Evolutionary conservation across 2,329 filamentous ascomycete genomes (phyloP).

Genomic region (Hypoxylon sp.): DNA sequence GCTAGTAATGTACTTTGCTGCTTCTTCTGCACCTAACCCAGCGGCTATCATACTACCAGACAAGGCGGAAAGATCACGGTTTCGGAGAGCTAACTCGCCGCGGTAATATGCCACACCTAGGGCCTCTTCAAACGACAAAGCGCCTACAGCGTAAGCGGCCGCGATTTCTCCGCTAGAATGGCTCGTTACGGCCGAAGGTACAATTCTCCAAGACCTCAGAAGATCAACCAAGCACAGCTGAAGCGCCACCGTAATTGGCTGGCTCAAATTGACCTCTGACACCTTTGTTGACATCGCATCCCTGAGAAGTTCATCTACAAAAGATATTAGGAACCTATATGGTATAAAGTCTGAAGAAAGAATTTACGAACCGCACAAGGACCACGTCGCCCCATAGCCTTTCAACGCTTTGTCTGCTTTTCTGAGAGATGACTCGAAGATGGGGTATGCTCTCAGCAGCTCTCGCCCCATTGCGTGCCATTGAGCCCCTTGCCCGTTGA

Average conservation of each 20-base stretch:
- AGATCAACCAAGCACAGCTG: slow-evolving; percentile 44
- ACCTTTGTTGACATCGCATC: slow-evolving; percentile 27
- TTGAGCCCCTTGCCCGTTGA: slow-evolving; percentile 51
- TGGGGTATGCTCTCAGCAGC: slow-evolving; percentile 34
- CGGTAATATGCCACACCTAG: slow-evolving; percentile 40
- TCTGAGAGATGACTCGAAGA: slow-evolving; percentile 15
- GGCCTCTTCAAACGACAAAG: slow-evolving; percentile 29
- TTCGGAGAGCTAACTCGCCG: slow-evolving; percentile 23
- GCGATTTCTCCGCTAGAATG: slow-evolving; percentile 58
- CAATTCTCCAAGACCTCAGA: slow-evolving; percentile 36
- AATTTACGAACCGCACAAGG: slow-evolving; percentile 11
- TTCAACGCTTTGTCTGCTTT: slow-evolving; percentile 14
- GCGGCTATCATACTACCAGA: slow-evolving; percentile 46
- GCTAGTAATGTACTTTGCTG: slow-evolving; percentile 10
- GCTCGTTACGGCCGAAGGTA: slow-evolving; percentile 34
- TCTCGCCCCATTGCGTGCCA: slow-evolving; percentile 45
- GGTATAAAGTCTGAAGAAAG: neutral
- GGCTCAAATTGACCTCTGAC: slow-evolving; percentile 29
- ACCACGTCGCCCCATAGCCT: slow-evolving; percentile 36
- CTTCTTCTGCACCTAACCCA: slow-evolving; percentile 21
- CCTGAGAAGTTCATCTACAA: slow-evolving; percentile 37
- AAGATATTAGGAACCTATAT: neutral
- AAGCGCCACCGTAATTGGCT: slow-evolving; percentile 39
- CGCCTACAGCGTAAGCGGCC: slow-evolving; percentile 58
- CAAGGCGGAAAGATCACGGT: neutral